Evolutionary conservation across 164 flowering plant species (phyloP).

Genomic region (Paratinospora sagittata): DNA sequence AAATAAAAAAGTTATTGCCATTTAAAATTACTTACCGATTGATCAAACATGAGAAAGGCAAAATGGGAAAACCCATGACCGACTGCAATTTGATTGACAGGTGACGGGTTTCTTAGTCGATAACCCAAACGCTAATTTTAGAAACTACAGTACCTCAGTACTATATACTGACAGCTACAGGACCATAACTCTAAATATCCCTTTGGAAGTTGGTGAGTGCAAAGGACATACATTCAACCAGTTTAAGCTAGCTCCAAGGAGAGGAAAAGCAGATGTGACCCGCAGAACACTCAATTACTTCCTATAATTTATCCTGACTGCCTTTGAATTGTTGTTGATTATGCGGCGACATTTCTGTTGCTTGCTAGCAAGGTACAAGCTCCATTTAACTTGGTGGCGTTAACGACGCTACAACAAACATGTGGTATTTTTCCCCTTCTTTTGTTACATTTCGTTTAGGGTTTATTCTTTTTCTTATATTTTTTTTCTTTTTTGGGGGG

Average conservation of each 20-base stretch:
- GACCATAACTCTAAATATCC: no score
- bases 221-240: no score
- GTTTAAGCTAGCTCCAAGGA: slow-evolving; percentile 98
- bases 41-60: no score
- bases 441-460: background rate
- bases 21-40: no score
- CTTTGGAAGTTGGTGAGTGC: no score
- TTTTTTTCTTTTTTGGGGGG: background rate
- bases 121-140: no score
- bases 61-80: no score
- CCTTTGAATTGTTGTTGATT: slow-evolving; percentile 15
- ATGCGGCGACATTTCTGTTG: slow-evolving; percentile 21
- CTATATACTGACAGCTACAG: no score
- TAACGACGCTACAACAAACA: slow-evolving; percentile 18
- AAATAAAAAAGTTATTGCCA: no score
- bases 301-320: slow-evolving; percentile 33
- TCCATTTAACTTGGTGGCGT: slow-evolving; percentile 19
- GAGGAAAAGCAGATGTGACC: slow-evolving; percentile 97
- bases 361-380: slow-evolving; percentile 20
- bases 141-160: no score
- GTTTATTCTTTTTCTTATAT: slow-evolving; percentile 1
- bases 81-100: no score
- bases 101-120: no score
- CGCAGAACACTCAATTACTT: slow-evolving; percentile 96
- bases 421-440: slow-evolving; percentile 16